Conservation (phyloP, 345 rosid genomes). For the Rhodamnia rubescens region DNA sequence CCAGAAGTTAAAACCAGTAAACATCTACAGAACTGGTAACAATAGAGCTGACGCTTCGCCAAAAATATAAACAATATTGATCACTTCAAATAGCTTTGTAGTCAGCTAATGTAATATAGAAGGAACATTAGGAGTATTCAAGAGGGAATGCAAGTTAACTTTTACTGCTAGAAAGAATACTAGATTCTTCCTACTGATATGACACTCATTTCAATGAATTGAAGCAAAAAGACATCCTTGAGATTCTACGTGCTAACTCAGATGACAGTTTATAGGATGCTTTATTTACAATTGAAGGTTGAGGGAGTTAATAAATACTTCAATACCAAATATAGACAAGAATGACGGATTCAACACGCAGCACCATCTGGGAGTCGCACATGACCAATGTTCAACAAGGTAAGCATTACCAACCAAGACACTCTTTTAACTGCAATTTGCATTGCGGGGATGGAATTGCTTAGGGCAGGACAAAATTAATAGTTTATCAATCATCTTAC, state of each 20-base stretch:
- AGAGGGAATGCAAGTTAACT: background rate
- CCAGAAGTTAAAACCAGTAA: background rate
- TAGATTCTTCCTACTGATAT: background rate
- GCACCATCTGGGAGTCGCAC: background rate
- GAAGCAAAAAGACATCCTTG: background rate
- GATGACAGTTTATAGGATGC: background rate
- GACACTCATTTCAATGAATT: background rate
- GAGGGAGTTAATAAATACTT: background rate
- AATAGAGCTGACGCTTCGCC: background rate
- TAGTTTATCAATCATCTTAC: conserved; percentile 22
- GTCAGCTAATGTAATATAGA: background rate
- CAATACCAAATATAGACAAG: background rate
- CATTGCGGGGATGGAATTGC: background rate
- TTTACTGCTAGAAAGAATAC: background rate
- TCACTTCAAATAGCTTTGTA: background rate
- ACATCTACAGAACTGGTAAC: background rate
- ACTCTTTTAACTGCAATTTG: background rate
- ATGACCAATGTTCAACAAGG: background rate
- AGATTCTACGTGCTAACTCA: background rate
- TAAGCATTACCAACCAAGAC: background rate
- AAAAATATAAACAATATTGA: background rate
- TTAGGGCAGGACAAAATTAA: background rate
- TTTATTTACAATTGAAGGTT: background rate
- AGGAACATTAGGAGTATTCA: background rate
- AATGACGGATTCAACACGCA: background rate